Percentiles rank a stretch among this genome's conserved stretches.
Evolutionary conservation across 108 stramenopile genomes (phyloP).

Genomic region (Mediolabrus comicus): DNA sequence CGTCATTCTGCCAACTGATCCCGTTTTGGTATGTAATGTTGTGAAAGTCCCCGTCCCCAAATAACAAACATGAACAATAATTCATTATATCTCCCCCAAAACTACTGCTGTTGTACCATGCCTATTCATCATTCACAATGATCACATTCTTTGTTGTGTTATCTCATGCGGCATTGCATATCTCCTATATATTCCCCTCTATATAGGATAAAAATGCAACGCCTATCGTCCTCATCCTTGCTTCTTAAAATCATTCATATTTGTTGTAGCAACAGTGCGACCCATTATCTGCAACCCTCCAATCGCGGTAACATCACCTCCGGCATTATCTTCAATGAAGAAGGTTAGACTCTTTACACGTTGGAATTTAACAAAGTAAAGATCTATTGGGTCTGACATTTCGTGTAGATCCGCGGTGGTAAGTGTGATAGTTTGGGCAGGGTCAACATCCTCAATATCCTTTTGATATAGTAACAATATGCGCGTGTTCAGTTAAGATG

Average conservation of each 20-base stretch:
- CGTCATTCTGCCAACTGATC: not conserved
- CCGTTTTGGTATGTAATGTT: not conserved
- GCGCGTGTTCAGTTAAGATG: no score
- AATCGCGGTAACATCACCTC: slow-evolving; percentile 76
- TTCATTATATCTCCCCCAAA: no score
- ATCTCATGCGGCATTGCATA: not conserved
- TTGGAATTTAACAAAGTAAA: slow-evolving; percentile 84
- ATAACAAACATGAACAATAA: not conserved
- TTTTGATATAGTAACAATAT: no score
- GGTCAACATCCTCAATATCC: slow-evolving; percentile 88
- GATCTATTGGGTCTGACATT: slow-evolving; percentile 50
- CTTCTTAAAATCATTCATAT: slow-evolving; percentile 88
- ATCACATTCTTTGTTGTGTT: not conserved
- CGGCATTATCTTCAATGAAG: slow-evolving; percentile 87
- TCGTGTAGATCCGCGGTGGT: slow-evolving; percentile 74
- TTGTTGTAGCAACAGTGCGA: slow-evolving; percentile 65
- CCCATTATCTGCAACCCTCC: slow-evolving; percentile 77
- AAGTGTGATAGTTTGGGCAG: slow-evolving; percentile 69
- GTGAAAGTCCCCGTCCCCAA: not conserved
- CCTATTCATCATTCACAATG: not conserved
- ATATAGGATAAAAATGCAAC: slow-evolving; percentile 1
- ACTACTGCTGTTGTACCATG: no score
- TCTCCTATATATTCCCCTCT: no score
- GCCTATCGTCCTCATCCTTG: slow-evolving; percentile 61
- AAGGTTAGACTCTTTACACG: slow-evolving; percentile 77